Evolutionary conservation across 2,329 filamentous ascomycete species (phyloP).

Genomic region (Xylaria sp.): DNA sequence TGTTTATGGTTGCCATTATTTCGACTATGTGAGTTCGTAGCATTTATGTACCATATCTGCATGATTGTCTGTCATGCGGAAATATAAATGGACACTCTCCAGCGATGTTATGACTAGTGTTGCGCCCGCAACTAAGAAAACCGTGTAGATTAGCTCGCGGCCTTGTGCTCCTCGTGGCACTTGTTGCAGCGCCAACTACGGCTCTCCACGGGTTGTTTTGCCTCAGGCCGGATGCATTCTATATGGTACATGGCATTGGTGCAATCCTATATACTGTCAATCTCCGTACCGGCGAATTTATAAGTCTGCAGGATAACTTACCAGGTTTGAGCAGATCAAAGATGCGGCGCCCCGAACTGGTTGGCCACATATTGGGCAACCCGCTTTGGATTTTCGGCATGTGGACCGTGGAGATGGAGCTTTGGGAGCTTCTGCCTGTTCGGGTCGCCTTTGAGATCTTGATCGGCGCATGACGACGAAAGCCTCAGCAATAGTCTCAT

Average conservation of each 20-base stretch:
- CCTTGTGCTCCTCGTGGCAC: slow-evolving; percentile 47
- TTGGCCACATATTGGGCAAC: slow-evolving; percentile 61
- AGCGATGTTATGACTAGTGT: slow-evolving; percentile 2
- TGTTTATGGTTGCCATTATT: slow-evolving; percentile 28
- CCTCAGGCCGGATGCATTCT: slow-evolving; percentile 56
- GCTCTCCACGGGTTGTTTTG: slow-evolving; percentile 52
- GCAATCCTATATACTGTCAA: slow-evolving; percentile 37
- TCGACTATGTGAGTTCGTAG: slow-evolving; percentile 2
- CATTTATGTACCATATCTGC: slow-evolving; percentile 15
- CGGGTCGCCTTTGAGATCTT: slow-evolving; percentile 48
- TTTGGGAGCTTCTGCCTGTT: slow-evolving; percentile 43
- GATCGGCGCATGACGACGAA: slow-evolving; percentile 58
- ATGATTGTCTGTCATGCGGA: slow-evolving; percentile 2
- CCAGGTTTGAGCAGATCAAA: slow-evolving; percentile 63
- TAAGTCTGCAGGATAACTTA: slow-evolving; percentile 48
- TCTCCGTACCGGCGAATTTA: not conserved
- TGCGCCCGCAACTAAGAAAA: slow-evolving; percentile 5
- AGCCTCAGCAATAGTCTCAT: slow-evolving; percentile 57
- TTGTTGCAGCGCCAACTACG: slow-evolving; percentile 59
- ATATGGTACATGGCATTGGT: slow-evolving; percentile 62
- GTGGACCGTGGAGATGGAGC: slow-evolving; percentile 47
- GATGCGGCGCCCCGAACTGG: slow-evolving; percentile 60
- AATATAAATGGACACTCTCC: not conserved
- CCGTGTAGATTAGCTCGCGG: slow-evolving; percentile 6
- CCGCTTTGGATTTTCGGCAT: slow-evolving; percentile 57